A percentile compares a stretch with the other conserved stretches of the same genome.
Evolutionary conservation across 179 eudicot genomes (phyloP).

Genomic region (Actinidia arguta): DNA sequence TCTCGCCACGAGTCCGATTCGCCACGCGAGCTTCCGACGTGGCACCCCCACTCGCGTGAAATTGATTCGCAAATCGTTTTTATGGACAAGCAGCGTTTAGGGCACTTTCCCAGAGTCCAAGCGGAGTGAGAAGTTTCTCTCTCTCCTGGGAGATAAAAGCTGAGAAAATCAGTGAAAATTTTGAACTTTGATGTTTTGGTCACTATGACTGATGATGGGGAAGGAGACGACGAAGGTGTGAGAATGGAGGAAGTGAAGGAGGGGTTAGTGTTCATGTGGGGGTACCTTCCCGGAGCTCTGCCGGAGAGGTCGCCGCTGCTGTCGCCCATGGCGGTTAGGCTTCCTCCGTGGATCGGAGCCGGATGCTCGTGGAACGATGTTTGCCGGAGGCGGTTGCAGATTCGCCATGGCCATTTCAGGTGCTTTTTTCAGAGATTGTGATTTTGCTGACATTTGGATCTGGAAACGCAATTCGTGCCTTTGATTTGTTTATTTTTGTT

Average conservation of each 20-base stretch:
- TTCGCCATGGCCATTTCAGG: conserved; percentile 96
- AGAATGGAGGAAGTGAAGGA: conserved; percentile 45
- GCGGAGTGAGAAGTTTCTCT: neutral
- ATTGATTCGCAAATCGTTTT: conserved; percentile 64
- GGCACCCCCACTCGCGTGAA: conserved; percentile 50
- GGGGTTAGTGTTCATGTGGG: conserved; percentile 83
- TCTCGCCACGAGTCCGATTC: conserved; percentile 48
- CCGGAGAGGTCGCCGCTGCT: conserved; percentile 86
- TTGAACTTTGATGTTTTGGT: neutral
- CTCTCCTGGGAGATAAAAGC: neutral
- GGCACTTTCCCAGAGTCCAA: conserved; percentile 15
- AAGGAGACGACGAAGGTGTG: conserved; percentile 43
- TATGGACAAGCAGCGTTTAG: conserved; percentile 17
- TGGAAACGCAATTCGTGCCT: neutral
- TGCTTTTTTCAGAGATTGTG: conserved; percentile 25
- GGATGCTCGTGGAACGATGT: conserved; percentile 75
- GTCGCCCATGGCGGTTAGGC: conserved; percentile 65
- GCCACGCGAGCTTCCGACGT: conserved; percentile 78
- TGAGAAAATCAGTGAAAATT: neutral
- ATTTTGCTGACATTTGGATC: neutral
- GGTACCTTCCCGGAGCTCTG: conserved; percentile 92
- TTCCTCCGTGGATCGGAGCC: conserved; percentile 47
- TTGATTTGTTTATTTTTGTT: neutral
- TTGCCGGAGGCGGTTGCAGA: conserved; percentile 95
- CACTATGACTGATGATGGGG: conserved; percentile 57